Evolutionary conservation across 2,329 filamentous ascomycete genomes (phyloP).

Genomic region (Xylaria sp.): DNA sequence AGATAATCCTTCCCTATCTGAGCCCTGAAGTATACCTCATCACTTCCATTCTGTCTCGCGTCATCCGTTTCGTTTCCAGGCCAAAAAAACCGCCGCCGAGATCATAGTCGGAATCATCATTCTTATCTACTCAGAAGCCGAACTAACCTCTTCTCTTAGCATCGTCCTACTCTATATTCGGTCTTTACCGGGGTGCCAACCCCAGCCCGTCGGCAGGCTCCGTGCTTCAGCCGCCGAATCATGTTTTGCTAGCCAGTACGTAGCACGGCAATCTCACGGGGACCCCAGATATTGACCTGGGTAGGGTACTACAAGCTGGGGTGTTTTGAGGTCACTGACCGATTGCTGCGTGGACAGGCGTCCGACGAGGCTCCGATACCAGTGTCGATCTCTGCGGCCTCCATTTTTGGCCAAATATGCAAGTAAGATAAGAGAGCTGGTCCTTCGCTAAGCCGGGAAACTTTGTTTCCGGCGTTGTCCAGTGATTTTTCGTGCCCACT

Average conservation of each 20-base stretch:
- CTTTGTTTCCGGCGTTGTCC: neutral
- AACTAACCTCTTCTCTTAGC: neutral
- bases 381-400: neutral
- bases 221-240: neutral
- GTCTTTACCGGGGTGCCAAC: neutral
- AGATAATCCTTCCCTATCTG: neutral
- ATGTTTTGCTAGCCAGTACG: neutral
- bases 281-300: neutral
- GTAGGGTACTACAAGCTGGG: neutral
- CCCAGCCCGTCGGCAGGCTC: neutral
- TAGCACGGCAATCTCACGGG: neutral
- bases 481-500: neutral
- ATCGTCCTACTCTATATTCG: neutral
- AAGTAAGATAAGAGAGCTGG: no score
- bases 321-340: neutral
- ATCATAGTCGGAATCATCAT: slow-evolving; percentile 4
- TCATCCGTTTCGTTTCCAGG: slow-evolving; percentile 33
- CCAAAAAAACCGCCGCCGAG: slow-evolving; percentile 12
- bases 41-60: neutral
- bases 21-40: neutral
- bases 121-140: slow-evolving; percentile 11
- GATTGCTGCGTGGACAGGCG: neutral
- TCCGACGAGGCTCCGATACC: neutral
- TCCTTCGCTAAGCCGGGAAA: neutral
- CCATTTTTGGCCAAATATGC: neutral